A percentile compares a stretch with the other conserved stretches of the same genome.
Conservation (phyloP, 108 stramenopile species). For the Nannochloropsis gaditana region DNA sequence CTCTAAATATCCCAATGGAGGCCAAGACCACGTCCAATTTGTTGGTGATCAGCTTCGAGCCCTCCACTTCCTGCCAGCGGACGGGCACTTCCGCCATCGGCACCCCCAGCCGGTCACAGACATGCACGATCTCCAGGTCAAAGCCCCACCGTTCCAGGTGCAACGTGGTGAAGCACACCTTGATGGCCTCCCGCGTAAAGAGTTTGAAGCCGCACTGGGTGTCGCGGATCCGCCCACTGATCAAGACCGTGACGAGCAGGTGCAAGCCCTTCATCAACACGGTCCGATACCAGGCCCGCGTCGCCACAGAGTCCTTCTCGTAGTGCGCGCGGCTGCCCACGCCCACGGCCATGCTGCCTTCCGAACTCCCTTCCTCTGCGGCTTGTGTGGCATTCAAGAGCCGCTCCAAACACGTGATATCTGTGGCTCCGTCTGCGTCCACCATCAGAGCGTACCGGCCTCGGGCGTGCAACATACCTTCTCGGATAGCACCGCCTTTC, state of each 20-base stretch:
- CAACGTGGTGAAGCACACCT: conserved; percentile 42
- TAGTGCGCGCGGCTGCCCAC: conserved; percentile 56
- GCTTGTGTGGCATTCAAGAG: conserved; percentile 30
- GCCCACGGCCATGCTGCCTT: conserved; percentile 35
- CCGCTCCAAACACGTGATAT: conserved; percentile 48
- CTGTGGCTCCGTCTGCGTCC: conserved; percentile 59
- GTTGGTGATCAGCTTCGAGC: conserved; percentile 52
- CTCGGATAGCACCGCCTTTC: conserved; percentile 56
- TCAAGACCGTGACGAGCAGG: conserved; percentile 46
- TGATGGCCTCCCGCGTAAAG: conserved; percentile 47
- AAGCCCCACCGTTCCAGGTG: conserved; percentile 61
- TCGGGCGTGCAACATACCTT: conserved; percentile 49
- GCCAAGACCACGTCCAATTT: conserved; percentile 52
- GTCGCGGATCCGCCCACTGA: conserved; percentile 51
- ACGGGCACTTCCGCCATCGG: conserved; percentile 57
- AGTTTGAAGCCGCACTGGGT: conserved; percentile 67
- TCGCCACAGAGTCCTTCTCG: conserved; percentile 48
- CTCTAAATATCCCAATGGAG: conserved; percentile 53
- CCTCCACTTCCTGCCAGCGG: conserved; percentile 59
- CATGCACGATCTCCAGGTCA: conserved; percentile 56
- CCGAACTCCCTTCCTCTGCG: conserved; percentile 19
- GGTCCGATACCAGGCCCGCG: conserved; percentile 41
- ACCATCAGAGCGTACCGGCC: conserved; percentile 55
- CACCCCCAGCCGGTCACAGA: conserved; percentile 38
- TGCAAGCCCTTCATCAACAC: conserved; percentile 59